These are phyloP conservation scores for Abelmoschus esculentus DNA, from an alignment of 345 rosid genomes.

Conservation along the genomic window DNA sequence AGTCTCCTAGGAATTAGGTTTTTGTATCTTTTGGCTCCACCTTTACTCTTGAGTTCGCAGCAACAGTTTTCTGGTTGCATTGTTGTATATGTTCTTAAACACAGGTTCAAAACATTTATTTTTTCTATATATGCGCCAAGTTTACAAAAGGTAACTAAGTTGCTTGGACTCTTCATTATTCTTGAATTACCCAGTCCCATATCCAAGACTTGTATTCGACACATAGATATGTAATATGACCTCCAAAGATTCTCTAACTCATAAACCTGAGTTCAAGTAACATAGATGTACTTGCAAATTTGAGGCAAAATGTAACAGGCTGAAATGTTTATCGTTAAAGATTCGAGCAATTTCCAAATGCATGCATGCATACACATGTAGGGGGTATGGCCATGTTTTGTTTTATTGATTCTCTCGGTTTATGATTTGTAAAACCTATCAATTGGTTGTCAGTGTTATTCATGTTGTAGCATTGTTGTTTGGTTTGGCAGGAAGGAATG, in stretches of 20 bases:
- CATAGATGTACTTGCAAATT: neutral
- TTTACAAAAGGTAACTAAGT: no score
- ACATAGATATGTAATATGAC: no score
- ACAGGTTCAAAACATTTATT: neutral
- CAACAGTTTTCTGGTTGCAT: neutral
- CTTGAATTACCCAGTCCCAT: no score
- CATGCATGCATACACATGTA: no score
- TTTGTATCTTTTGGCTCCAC: neutral
- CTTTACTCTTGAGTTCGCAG: neutral
- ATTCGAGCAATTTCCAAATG: neutral
- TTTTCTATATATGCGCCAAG: no score
- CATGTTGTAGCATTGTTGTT: neutral
- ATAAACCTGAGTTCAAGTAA: no score
- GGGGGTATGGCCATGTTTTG: no score
- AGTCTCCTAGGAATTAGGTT: neutral
- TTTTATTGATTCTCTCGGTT: no score
- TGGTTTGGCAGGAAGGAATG: conserved; percentile 39
- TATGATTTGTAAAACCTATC: neutral
- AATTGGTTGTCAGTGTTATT: neutral
- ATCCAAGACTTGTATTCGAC: no score
- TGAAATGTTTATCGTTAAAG: neutral
- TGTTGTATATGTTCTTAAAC: neutral
- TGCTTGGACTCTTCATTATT: no score
- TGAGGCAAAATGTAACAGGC: neutral
- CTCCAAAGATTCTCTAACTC: no score